Evolutionary conservation across 805 yeast species (phyloP), one percentile per base, ranked within the genome.

Genomic region (Candida koratica): DNA sequence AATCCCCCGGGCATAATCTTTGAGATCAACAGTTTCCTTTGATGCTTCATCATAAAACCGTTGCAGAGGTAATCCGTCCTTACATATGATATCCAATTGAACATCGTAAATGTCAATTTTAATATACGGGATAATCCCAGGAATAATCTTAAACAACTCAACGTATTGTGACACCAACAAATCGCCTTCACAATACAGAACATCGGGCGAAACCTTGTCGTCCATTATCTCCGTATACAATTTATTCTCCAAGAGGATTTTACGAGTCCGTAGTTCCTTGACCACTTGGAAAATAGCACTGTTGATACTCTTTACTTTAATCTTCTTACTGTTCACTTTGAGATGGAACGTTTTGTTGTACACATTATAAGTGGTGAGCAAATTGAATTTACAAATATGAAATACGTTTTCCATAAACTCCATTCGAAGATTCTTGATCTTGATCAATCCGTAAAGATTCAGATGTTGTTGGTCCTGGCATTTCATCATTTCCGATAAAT

Each of bases 31-130:
- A 5, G 60, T 53, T 16, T 56, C 42, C 2, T 46, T 49, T 1
- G 53, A 31, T 1, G 36, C 37, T 5, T 51, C 49, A 30, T 60
- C 61, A 19, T 32, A 43, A 9, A 59, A 43, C 2, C 42, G 37
- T 33, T 59, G 60, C 34, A 55, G 49, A 0, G 73, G 73, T 12
- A 67, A 47, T 6, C 60, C 60, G 36, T 67, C 72, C 34, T 64
- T 64, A 42, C 71, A 66, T 10, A 61, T 51, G 4, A 67, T 52
- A 29, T 61, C 62, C 1, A 59, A 51, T 42, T 58, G 61, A 11
- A 64, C 24, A 20, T 48, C 42, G 3, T 54, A 34, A 6, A 60
- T 43, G n/a, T 49, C 49, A 12, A 61, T 25, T 39, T 53, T 55
- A 18, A 66, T 37, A 4, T 56, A 43, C 5, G 51, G 42, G 6